Conservation (phyloP, 805 yeast species). For the Blastobotrys chiropterorum region DNA sequence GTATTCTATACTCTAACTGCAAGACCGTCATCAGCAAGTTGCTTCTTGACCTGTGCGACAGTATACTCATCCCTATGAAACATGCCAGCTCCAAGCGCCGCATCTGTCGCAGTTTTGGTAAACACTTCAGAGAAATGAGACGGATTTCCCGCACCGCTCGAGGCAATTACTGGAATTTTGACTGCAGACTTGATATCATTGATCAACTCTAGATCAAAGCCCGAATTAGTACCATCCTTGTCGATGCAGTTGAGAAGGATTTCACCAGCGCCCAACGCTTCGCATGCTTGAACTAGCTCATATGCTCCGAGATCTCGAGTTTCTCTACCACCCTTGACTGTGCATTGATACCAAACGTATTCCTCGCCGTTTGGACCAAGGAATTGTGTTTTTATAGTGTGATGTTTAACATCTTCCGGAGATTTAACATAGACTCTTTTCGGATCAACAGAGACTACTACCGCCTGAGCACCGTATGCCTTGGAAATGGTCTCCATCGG, state of each 20-base stretch:
- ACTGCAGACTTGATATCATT: conserved; percentile 71
- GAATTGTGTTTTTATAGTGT: conserved; percentile 52
- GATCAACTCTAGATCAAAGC: conserved; percentile 83
- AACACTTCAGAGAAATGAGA: conserved; percentile 87
- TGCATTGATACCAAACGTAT: conserved; percentile 91
- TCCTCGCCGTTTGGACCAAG: conserved; percentile 87
- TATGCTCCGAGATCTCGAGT: conserved; percentile 83
- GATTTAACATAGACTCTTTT: conserved; percentile 69
- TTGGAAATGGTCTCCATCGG: conserved; percentile 92
- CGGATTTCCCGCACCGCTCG: conserved; percentile 96
- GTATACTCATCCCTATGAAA: conserved; percentile 93
- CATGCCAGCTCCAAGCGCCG: conserved; percentile 98
- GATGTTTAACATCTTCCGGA: conserved; percentile 56
- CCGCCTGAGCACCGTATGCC: conserved; percentile 95
- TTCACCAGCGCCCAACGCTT: conserved; percentile 95
- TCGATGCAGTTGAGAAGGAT: conserved; percentile 89
- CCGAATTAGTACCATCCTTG: conserved; percentile 93
- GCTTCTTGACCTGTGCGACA: conserved; percentile 74
- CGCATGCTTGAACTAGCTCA: conserved; percentile 84
- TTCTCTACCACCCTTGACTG: conserved; percentile 95
- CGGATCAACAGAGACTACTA: conserved; percentile 97
- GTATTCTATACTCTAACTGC: conserved; percentile 39
- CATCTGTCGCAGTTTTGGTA: conserved; percentile 75
- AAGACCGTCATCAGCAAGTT: conserved; percentile 52
- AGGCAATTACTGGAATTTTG: conserved; percentile 89